Evolutionary conservation across 2,329 filamentous ascomycete genomes (phyloP).

Genomic region (Dactylellina sp.): DNA sequence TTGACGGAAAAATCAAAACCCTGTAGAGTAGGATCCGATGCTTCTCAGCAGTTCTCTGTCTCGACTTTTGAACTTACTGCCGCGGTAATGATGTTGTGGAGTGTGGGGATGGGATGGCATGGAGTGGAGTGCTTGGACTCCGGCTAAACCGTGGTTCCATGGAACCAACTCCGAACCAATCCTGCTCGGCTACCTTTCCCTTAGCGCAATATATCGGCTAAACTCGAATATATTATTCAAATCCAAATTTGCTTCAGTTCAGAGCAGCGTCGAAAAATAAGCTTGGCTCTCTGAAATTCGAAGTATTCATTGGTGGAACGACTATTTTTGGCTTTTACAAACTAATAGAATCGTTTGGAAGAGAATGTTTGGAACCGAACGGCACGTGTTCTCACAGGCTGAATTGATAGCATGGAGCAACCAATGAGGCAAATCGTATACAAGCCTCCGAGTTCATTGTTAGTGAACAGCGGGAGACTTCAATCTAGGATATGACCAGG

Average conservation of each 20-base stretch:
- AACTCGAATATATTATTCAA: conserved; percentile 11
- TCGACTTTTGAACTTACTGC: neutral
- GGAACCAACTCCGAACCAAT: conserved; percentile 17
- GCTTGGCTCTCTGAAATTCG: no score
- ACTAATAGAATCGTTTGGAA: no score
- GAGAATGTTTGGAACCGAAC: neutral
- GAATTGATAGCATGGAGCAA: no score
- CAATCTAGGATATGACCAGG: no score
- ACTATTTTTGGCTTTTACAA: neutral
- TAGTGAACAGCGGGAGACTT: no score
- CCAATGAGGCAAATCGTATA: no score
- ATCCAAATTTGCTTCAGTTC: no score
- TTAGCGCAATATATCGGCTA: conserved; percentile 39
- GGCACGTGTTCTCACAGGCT: neutral
- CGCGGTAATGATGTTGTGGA: conserved; percentile 3
- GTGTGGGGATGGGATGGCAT: conserved; percentile 20
- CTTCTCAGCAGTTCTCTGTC: neutral
- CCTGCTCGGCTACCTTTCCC: no score
- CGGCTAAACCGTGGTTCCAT: conserved; percentile 39
- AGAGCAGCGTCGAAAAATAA: no score
- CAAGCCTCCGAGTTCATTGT: no score
- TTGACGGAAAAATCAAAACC: conserved; percentile 13
- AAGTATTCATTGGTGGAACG: conserved; percentile 37
- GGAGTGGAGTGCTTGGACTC: conserved; percentile 24
- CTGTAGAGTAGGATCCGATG: neutral